A percentile compares a stretch with the other conserved stretches of the same genome.
phyloP scores from a whole-genome alignment of 2,329 filamentous ascomycete species.

The Setomelanomma holmii region DNA sequence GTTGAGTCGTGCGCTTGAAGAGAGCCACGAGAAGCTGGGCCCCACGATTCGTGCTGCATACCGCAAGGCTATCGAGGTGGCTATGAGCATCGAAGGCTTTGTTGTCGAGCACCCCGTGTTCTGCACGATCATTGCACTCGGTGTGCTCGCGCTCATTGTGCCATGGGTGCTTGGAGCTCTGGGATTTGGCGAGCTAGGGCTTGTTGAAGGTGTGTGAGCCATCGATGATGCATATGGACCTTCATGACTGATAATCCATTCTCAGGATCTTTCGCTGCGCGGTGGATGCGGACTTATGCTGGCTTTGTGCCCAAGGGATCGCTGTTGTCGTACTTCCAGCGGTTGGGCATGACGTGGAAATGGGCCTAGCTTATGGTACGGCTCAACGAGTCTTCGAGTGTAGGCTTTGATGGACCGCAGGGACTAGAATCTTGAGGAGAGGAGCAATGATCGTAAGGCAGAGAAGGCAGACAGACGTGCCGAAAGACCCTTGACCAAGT shows the following conservation, averaged over 20 bases:
- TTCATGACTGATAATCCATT: constrained; percentile 1
- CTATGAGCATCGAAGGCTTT: constrained; percentile 32
- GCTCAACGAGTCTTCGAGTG: no score
- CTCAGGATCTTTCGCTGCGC: constrained; percentile 49
- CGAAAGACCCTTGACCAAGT: no score
- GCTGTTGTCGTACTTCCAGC: constrained; percentile 54
- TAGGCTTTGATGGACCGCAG: no score
- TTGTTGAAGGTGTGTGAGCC: constrained; percentile 34
- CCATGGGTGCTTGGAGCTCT: constrained; percentile 40
- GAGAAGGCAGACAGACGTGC: no score
- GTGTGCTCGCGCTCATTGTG: constrained; percentile 35
- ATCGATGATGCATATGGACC: not conserved
- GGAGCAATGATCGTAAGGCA: no score
- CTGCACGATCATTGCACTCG: constrained; percentile 39
- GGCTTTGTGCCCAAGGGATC: constrained; percentile 51
- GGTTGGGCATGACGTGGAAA: constrained; percentile 50
- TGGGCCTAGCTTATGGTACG: no score
- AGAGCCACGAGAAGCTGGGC: constrained; percentile 30
- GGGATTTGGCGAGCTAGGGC: constrained; percentile 42
- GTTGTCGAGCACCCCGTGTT: constrained; percentile 39
- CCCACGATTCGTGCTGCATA: constrained; percentile 31
- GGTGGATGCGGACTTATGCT: constrained; percentile 49
- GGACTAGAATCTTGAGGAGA: no score
- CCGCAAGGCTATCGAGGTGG: constrained; percentile 29
- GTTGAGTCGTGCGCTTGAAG: constrained; percentile 32